Evolutionary conservation across 768 basidiomycete species (phyloP).

Genomic region (Pleurotus eryngii): DNA sequence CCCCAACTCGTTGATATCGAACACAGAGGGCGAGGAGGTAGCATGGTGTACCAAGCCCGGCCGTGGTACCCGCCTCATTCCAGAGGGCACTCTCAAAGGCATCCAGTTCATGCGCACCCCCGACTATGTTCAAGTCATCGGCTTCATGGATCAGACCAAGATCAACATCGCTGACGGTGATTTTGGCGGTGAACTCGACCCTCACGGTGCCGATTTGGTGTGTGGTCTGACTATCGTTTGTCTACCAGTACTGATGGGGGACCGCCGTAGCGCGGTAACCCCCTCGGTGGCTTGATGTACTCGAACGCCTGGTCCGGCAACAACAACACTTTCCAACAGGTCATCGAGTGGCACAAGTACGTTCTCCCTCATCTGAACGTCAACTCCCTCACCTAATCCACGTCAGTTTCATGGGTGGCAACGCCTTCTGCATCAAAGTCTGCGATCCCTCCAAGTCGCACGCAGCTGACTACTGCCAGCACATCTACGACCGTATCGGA

Average conservation of each 20-base stretch:
- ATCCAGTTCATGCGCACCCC: slow-evolving; percentile 67
- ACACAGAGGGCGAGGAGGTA: slow-evolving; percentile 66
- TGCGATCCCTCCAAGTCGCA: slow-evolving; percentile 51
- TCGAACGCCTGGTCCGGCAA: slow-evolving; percentile 42
- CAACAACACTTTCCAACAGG: slow-evolving; percentile 30
- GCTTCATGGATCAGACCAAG: slow-evolving; percentile 67
- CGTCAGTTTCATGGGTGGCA: slow-evolving; percentile 52
- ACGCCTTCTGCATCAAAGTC: slow-evolving; percentile 53
- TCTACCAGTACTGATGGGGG: not conserved
- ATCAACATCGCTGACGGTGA: slow-evolving; percentile 58
- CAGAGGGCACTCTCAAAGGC: slow-evolving; percentile 59
- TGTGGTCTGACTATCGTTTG: slow-evolving; percentile 12
- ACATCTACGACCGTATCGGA: slow-evolving; percentile 64
- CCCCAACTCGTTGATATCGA: slow-evolving; percentile 53
- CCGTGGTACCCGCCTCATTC: slow-evolving; percentile 71
- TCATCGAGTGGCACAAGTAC: slow-evolving; percentile 59
- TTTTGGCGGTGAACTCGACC: slow-evolving; percentile 67
- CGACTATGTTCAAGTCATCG: slow-evolving; percentile 60
- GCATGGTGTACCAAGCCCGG: slow-evolving; percentile 76
- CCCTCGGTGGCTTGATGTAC: slow-evolving; percentile 65
- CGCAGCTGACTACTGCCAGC: slow-evolving; percentile 47
- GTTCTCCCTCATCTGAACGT: slow-evolving; percentile 9
- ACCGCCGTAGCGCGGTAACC: slow-evolving; percentile 32
- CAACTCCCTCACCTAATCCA: not conserved
- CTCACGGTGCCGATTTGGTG: slow-evolving; percentile 55